Base-by-base conservation (phyloP, 768 basidiomycete species). In the Mycena amicta region DNA sequence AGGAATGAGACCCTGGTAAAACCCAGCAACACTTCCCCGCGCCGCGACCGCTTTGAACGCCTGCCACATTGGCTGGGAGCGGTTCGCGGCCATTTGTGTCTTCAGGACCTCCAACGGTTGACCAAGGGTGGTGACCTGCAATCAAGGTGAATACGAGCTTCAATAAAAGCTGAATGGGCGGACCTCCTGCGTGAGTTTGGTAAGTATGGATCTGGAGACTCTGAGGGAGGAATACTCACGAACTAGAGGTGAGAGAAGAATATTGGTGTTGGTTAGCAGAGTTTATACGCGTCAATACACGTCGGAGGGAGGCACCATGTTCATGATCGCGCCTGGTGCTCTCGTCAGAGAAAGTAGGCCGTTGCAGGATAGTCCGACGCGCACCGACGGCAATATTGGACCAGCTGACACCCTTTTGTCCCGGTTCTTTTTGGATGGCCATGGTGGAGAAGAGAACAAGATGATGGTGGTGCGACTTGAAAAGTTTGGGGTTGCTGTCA, bases 81-180 rank as follows among this genome's bases (percentile, higher is more conserved):
- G 87, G 78, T 96, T 95, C 60, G 95, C 93, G 57, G 97, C 97
- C 97, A 99, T 98, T 72, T 99, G 97, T 18, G 97, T 99, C 78
- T 99, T 99, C 65, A 98, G 76, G 30, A 98, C 97, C 77, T 99
- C 97, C 57, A 99, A 78, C 22, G 97, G 97, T 79, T 99, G 97
- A 33, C 97, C 97, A 28, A 99, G 84, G 8, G 96, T 98, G 56
- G 97, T 98, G 65, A 99, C 97, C 89, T 98, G 53, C 56, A 29
- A 20, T 28, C 6, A 12, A 22, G 47, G 27, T 49, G 47, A 29
- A 20, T 49, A 49, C 26, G 12, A 5, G 47, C 5, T 23, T 6
- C 22, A 25, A 49, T 26, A 37, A 37, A 37, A 37, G 33, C 18
- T 37, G 33, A 8, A 8, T 37, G n/a, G n/a, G n/a, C n/a, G n/a